phyloP scores from a whole-genome alignment of 768 basidiomycete species.

The Boletus rufocinnamomeus region DNA sequence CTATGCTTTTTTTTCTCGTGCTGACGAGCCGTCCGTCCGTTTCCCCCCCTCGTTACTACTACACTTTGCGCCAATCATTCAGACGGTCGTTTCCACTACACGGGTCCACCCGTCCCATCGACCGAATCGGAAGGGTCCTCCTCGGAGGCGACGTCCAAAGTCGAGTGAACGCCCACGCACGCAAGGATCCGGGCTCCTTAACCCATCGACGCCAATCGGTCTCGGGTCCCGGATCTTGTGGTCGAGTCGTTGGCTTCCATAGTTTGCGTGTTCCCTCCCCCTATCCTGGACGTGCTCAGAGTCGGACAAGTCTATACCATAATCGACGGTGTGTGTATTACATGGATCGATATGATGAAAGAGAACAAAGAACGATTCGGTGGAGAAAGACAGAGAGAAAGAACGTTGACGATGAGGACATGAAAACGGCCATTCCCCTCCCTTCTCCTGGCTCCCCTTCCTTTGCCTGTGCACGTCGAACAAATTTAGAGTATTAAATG shows the following conservation, averaged over 20 bases:
- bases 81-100: slow-evolving; percentile 48
- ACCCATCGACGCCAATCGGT: neutral
- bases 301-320: neutral
- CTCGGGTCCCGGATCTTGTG: neutral
- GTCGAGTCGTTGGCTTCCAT: neutral
- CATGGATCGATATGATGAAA: neutral
- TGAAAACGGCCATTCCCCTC: neutral
- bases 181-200: neutral
- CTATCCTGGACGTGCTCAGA: neutral
- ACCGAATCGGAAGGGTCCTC: slow-evolving; percentile 6
- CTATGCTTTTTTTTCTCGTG: neutral
- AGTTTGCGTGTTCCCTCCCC: too few species aligned
- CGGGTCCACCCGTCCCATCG: slow-evolving; percentile 42
- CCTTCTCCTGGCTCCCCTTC: neutral
- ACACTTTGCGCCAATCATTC: neutral
- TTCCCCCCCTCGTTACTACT: neutral
- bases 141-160: slow-evolving; percentile 3
- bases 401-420: neutral
- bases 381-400: neutral
- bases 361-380: neutral
- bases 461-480: neutral
- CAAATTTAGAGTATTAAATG: slow-evolving; percentile 6
- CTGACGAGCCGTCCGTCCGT: neutral
- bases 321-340: neutral
- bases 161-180: slow-evolving; percentile 4